These are phyloP conservation scores for Nannochloris sp. DNA, from an alignment of 139 green algal genomes.

Conservation along the genomic window DNA sequence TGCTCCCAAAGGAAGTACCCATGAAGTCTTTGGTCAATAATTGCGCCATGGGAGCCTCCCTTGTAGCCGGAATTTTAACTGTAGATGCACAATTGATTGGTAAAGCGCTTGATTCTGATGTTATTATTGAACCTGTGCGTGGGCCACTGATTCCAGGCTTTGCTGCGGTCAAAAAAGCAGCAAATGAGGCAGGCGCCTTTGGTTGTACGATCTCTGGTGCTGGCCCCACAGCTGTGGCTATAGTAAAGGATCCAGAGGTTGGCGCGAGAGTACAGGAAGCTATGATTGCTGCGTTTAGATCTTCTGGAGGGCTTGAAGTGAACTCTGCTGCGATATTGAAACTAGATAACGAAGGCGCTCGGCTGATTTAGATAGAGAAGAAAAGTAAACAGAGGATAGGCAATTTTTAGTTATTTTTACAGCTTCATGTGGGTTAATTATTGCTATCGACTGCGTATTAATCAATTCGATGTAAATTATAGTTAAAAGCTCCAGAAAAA, in stretches of 20 bases:
- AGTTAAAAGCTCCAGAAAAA: too few relatives aligned
- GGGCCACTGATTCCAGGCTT: slow-evolving; percentile 92
- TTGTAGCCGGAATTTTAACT: slow-evolving; percentile 76
- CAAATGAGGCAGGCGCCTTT: slow-evolving; percentile 76
- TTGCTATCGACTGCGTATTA: too few relatives aligned
- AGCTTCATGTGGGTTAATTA: too few relatives aligned
- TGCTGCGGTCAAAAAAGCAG: slow-evolving; percentile 80
- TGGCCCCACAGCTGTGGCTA: slow-evolving; percentile 90
- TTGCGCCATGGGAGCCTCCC: slow-evolving; percentile 67
- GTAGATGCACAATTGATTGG: slow-evolving; percentile 73
- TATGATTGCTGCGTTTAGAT: slow-evolving; percentile 70
- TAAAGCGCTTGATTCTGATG: slow-evolving; percentile 73
- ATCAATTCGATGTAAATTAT: too few relatives aligned
- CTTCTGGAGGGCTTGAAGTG: slow-evolving; percentile 49
- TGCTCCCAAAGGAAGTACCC: slow-evolving; percentile 76
- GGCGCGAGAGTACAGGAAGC: slow-evolving; percentile 61
- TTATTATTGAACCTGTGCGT: slow-evolving; percentile 89
- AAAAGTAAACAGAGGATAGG: too few relatives aligned
- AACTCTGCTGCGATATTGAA: slow-evolving; percentile 59
- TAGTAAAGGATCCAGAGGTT: slow-evolving; percentile 58
- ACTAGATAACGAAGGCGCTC: slow-evolving; percentile 57
- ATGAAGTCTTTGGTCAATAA: slow-evolving; percentile 82
- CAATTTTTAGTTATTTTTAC: too few relatives aligned
- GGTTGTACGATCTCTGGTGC: slow-evolving; percentile 96
- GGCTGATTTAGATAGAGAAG: not conserved